Evolutionary conservation across 2,329 filamentous ascomycete species (phyloP), one percentile per base, ranked within the genome.

Genomic region (Parasarocladium wereldwijsianum): DNA sequence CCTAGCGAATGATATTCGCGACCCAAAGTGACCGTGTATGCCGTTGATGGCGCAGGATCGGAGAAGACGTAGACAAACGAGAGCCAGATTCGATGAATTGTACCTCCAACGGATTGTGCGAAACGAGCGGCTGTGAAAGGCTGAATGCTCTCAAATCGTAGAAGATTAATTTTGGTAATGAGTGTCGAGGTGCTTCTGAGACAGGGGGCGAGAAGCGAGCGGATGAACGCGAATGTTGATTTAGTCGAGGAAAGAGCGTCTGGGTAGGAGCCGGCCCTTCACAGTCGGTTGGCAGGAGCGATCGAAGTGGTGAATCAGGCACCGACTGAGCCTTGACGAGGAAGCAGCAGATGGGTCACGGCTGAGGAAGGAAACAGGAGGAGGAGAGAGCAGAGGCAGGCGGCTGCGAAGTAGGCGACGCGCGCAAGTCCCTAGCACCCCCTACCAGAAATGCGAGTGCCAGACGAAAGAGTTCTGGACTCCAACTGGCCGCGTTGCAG

Each of bases 211-310:
- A 30, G 14, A 30, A 21, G 23, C 28, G 28, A 30, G 20, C 23
- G 28, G 19, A 17, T 19, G 13, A 17, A 30, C 6, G 13, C 28
- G 18, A 24, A n/a, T 10, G n/a, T 22, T 30, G 28, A 17, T 12
- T 30, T 21, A 21, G 19, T 21, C 28, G 19, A 24, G 28, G 28
- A 30, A 30, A 30, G 28, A 30, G 28, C 28, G 28, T 30, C 28
- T 30, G 23, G 28, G 28, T 23, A 23, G 13, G 28, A 19, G n/a
- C 19, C 21, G 23, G 20, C 10, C 20, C 18, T 16, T 30, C 19
- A 21, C 28, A n/a, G 17, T 6, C n/a, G 28, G 19, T 30, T 21
- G 20, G 24, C 19, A 23, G 9, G 20, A 5, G 13, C 4, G 20
- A 21, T 8, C 8, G n/a, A 17, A 15, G 15, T 23, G 28, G 19